Base-by-base conservation (phyloP, 805 yeast genomes). In the Hanseniaspora pseudoguilliermondii region DNA sequence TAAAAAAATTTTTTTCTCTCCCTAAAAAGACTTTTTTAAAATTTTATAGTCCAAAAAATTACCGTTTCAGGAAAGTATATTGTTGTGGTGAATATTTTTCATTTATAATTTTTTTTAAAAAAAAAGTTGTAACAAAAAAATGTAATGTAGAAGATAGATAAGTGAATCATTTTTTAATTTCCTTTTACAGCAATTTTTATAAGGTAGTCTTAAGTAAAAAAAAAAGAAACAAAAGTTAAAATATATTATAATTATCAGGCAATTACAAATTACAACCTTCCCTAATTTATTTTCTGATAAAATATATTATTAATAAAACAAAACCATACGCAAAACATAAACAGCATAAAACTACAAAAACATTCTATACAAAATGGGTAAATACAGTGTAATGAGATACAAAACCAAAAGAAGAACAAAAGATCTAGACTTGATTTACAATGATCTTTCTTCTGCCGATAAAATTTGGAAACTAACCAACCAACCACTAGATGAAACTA, bases 351-450 rank as follows among this genome's bases (percentile, higher is more conserved):
- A 21, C n/a, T 5, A 43, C n/a, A n/a, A 44, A 20, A n/a, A 48
- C 53, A 55, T 29, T 55, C 47, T 38, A 16, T 5, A 52, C 47
- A 64, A 44, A 46, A 87, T 87, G 96, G 95, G 95, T 56, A 81
- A 95, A 73, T 86, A 86, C 66, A 82, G 90, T 58, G 90, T 85
- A 27, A 83, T 81, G 67, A 77, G 90, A 67, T 90, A 86, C 68
- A 90, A 90, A 75, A 88, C 96, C 5, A 90, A 85, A 69, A 81
- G 95, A 77, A 81, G 88, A 76, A 80, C 83, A 2, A 80, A 83
- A 67, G 97, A 89, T 64, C 72, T 86, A 58, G 98, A 93, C 66
- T 79, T 83, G 64, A 84, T 93, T 58, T 80, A 84, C 64, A 74
- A 79, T 40, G 99, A 93, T 65, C 69, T 93, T 53, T 72, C 83